Evolutionary conservation across 2,329 filamentous ascomycete species (phyloP).

Genomic region (Colletotrichum sp.): DNA sequence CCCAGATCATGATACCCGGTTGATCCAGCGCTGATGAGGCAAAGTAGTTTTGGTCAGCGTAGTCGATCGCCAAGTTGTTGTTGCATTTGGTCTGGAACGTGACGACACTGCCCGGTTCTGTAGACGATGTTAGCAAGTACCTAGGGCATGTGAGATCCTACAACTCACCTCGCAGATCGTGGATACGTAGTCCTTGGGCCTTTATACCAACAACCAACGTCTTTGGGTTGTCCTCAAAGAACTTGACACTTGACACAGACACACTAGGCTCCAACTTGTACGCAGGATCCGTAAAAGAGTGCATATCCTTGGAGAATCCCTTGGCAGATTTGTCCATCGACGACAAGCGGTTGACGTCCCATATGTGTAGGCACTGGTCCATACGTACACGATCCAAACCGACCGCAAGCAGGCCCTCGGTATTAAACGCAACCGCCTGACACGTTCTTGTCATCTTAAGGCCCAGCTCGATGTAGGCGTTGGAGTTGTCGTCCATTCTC

Average conservation of each 20-base stretch:
- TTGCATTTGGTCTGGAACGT: constrained; percentile 71
- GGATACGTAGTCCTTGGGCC: constrained; percentile 74
- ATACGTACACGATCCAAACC: constrained; percentile 82
- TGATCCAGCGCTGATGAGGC: constrained; percentile 79
- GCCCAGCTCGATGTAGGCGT: constrained; percentile 66
- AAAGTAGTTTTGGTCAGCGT: constrained; percentile 82
- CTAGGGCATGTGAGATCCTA: neutral
- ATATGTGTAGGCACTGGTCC: constrained; percentile 82
- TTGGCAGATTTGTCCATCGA: constrained; percentile 48
- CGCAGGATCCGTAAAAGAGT: constrained; percentile 60
- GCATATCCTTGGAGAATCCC: constrained; percentile 54
- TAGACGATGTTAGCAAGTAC: constrained; percentile 27
- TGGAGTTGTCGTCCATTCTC: constrained; percentile 73
- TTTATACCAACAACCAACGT: constrained; percentile 78
- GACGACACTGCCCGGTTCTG: constrained; percentile 54
- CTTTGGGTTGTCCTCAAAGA: constrained; percentile 78
- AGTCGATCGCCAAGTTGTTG: constrained; percentile 79
- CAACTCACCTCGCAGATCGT: constrained; percentile 73
- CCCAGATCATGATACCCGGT: constrained; percentile 78
- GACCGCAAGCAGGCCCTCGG: constrained; percentile 73
- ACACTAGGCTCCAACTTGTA: constrained; percentile 68
- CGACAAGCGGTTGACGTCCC: constrained; percentile 72
- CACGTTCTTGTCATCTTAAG: constrained; percentile 79
- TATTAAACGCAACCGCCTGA: constrained; percentile 82
- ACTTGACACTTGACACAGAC: constrained; percentile 82